A percentile compares a stretch with the other conserved stretches of the same genome.
phyloP scores from a whole-genome alignment of 1,284 basidiomycete genomes.

The Irpex rosettiformis region DNA sequence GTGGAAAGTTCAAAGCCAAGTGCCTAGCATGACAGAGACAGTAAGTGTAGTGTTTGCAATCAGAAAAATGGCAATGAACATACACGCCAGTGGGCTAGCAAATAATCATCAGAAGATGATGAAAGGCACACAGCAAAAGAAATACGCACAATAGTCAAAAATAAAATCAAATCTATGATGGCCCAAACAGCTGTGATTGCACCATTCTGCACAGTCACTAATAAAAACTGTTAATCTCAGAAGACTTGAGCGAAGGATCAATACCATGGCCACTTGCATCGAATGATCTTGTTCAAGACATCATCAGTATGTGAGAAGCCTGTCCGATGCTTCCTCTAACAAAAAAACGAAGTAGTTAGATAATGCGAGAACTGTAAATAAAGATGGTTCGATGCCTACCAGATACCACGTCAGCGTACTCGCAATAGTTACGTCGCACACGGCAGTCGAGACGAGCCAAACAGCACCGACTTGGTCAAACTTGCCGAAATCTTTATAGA shows the following conservation, averaged over 20 bases:
- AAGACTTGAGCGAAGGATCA: background rate
- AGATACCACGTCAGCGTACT: conserved; percentile 15
- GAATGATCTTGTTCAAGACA: conserved; percentile 30
- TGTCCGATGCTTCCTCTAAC: conserved; percentile 22
- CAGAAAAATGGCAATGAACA: background rate
- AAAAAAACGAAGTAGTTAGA: background rate
- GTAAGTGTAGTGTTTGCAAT: background rate
- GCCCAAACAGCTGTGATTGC: conserved; percentile 33
- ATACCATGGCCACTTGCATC: conserved; percentile 19
- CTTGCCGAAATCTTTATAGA: conserved; percentile 13
- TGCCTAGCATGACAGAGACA: conserved; percentile 17
- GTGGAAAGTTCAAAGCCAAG: conserved; percentile 30
- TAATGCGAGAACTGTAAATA: background rate
- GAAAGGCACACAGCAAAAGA: background rate
- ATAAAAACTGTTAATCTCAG: background rate
- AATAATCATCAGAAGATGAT: background rate
- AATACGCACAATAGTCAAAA: conserved; percentile 24
- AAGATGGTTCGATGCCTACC: conserved; percentile 4
- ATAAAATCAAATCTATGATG: conserved; percentile 28
- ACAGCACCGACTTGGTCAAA: conserved; percentile 16
- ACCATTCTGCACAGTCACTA: conserved; percentile 37
- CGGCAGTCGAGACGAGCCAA: conserved; percentile 16
- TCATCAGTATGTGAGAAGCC: conserved; percentile 31
- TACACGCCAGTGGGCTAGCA: conserved; percentile 12
- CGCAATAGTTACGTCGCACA: conserved; percentile 16